Evolutionary conservation across 1,139 yeast genomes (phyloP).

Genomic region (Meyerozyma smithsonii): DNA sequence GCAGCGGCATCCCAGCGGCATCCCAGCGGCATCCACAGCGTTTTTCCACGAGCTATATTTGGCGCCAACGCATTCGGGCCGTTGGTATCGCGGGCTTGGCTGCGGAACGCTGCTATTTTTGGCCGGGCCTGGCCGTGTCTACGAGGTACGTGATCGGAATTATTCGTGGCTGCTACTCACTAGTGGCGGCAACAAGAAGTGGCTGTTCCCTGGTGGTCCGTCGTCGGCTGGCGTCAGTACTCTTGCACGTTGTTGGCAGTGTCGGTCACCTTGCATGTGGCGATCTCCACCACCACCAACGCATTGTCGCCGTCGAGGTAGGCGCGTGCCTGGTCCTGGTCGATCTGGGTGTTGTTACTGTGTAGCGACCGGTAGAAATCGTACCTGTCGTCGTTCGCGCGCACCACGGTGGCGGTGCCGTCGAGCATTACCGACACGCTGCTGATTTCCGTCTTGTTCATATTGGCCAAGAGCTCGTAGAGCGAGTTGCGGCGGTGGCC

Average conservation of each 20-base stretch:
- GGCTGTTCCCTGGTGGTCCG: too few relatives aligned
- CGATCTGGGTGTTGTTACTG: conserved; percentile 61
- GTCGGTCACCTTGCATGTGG: conserved; percentile 77
- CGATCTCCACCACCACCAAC: conserved; percentile 59
- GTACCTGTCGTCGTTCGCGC: conserved; percentile 23
- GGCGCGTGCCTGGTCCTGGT: conserved; percentile 56
- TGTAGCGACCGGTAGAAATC: conserved; percentile 57
- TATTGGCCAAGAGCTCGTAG: conserved; percentile 58
- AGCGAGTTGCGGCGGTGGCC: conserved; percentile 44
- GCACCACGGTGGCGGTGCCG: conserved; percentile 64
- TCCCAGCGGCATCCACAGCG: too few relatives aligned
- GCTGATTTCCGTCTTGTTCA: conserved; percentile 73
- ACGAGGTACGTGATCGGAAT: too few relatives aligned
- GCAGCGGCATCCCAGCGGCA: too few relatives aligned
- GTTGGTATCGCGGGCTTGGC: too few relatives aligned
- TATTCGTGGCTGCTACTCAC: too few relatives aligned
- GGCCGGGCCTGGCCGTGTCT: too few relatives aligned
- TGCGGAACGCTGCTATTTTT: too few relatives aligned
- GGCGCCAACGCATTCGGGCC: too few relatives aligned
- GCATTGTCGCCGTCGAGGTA: conserved; percentile 53
- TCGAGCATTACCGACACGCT: conserved; percentile 73
- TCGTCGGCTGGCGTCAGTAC: too few relatives aligned
- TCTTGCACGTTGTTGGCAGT: conserved; percentile 60
- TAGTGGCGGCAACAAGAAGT: too few relatives aligned
- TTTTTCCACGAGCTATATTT: too few relatives aligned